Evolutionary conservation across 257 asterid species (phyloP), one percentile per base, ranked within the genome.

Genomic region (Perilla frutescens): DNA sequence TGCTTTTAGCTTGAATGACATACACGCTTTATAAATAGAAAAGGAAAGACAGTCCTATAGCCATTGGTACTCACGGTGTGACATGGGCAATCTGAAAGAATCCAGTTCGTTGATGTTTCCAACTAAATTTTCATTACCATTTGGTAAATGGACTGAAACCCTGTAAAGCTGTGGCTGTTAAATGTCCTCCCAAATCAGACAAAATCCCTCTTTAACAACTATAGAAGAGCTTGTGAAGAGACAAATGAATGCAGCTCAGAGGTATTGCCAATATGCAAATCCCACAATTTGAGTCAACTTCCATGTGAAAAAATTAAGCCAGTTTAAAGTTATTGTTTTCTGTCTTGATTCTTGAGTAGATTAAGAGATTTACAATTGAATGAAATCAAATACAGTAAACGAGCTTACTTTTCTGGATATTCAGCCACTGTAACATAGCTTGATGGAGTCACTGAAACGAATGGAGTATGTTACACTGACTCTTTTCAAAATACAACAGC

Each of bases 321-420:
- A 62, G 61, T 45, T 64, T 14, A 76, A 31, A 60, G 51, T 43
- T 41, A 45, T 20, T 68, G 20, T 14, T 69, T 54, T 62, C 61
- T 59, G 31, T 45, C 66, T 70, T 47, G 57, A 62, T 29, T 45
- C 66, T 70, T 47, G 57, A 62, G 20, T 53, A 53, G n/a, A 48
- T 40, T 53, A 41, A 36, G 43, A 58, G 41, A 43, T 56, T 32
- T 37, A 62, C 49, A 44, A 66, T 32, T 32, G 64, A 41, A 62
- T 69, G 44, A 71, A 61, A 63, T 62, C 32, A 66, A 43, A 14
- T 49, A 68, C 65, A 77, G 45, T 66, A 50, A 56, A 63, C 71
- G 53, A 36, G 79, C 96, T 87, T 83, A 90, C 98, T 54, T 87
- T 63, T 84, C 78, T 60, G 84, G 47, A 78, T 50, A 71, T 74